Evolutionary conservation across 345 rosid genomes (phyloP).

Genomic region (Eucalyptus pauciflora): DNA sequence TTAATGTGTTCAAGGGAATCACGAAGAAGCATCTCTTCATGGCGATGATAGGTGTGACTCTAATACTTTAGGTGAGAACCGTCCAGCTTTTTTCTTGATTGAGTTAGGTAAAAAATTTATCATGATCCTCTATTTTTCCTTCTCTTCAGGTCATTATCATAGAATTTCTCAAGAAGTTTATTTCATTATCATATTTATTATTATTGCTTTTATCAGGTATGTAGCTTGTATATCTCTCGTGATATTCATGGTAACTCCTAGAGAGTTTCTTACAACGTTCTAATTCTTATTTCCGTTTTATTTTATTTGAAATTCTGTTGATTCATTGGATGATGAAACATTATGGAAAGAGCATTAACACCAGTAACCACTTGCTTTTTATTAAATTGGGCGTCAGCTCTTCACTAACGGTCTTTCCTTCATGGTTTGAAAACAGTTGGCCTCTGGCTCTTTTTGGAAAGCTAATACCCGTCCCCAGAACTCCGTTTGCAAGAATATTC

Average conservation of each 20-base stretch:
- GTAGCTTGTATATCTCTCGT: not conserved
- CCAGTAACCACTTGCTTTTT: not conserved
- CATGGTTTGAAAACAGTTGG: constrained; percentile 43
- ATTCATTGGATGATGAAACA: not conserved
- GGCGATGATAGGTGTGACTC: constrained; percentile 58
- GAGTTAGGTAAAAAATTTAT: not conserved
- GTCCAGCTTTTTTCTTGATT: not conserved
- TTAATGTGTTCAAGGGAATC: constrained; percentile 65
- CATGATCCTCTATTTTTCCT: not conserved
- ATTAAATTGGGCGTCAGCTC: not conserved
- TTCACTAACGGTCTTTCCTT: not conserved
- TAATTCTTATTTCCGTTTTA: not conserved
- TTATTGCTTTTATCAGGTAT: constrained; percentile 65
- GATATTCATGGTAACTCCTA: no score
- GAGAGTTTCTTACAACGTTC: not conserved
- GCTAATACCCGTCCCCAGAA: constrained; percentile 58
- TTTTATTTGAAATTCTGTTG: not conserved
- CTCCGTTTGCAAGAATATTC: constrained; percentile 14
- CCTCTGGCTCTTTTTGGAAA: constrained; percentile 80
- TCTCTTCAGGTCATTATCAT: constrained; percentile 42
- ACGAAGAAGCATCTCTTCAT: constrained; percentile 59
- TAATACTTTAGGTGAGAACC: constrained; percentile 60
- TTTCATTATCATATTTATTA: constrained; percentile 41
- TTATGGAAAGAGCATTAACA: not conserved
- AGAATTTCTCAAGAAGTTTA: constrained; percentile 69